Conservation (phyloP, 495 filamentous ascomycete genomes). For the Cercophora sp. region DNA sequence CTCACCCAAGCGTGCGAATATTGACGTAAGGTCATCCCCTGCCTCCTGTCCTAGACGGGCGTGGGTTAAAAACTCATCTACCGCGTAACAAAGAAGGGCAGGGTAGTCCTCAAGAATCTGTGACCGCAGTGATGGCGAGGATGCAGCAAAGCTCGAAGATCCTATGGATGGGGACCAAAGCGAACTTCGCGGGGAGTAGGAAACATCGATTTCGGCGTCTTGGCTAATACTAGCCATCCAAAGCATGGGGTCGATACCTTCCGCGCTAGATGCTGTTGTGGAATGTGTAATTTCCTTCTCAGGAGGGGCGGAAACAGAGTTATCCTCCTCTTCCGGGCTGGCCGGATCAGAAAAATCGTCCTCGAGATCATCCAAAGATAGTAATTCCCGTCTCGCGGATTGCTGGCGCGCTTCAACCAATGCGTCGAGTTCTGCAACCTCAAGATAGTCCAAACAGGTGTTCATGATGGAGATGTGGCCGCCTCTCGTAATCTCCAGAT, state of each 20-base stretch:
- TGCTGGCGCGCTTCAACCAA: conserved; percentile 2
- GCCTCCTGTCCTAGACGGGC: conserved; percentile 3
- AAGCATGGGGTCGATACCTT: too few relatives aligned
- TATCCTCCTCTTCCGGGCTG: background rate
- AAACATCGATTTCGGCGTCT: too few relatives aligned
- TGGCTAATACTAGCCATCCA: too few relatives aligned
- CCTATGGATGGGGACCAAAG: background rate
- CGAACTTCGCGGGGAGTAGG: too few relatives aligned
- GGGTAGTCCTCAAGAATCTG: conserved; percentile 12
- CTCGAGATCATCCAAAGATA: background rate
- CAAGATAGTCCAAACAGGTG: conserved; percentile 15
- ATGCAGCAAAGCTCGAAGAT: background rate
- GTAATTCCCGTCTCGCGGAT: background rate
- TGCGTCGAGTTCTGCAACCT: conserved; percentile 12
- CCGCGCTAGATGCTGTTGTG: too few relatives aligned
- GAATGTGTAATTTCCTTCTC: background rate
- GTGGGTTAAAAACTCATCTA: conserved; percentile 6
- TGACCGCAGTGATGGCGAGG: background rate
- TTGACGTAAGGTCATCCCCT: background rate
- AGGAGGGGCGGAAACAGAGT: too few relatives aligned
- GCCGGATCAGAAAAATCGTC: background rate
- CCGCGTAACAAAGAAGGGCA: conserved; percentile 11
- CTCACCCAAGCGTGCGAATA: background rate
- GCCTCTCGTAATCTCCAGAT: too few relatives aligned
- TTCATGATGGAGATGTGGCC: conserved; percentile 14